Evolutionary conservation across 805 yeast species (phyloP), one percentile per base, ranked within the genome.

Genomic region (Yarrowia sp.): DNA sequence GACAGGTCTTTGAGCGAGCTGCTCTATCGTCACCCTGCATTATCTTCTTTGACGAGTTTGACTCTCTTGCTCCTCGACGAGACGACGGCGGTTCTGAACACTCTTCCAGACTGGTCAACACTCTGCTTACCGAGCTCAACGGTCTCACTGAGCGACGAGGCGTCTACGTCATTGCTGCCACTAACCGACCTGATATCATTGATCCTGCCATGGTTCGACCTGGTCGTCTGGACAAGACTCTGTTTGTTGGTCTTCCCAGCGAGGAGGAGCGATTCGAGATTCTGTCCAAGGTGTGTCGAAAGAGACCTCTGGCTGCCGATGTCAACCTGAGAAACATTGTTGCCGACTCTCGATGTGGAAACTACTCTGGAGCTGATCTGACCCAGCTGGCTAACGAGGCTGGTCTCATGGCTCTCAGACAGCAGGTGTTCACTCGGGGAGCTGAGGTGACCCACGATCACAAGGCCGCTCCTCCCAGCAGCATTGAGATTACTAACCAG

Each of bases 161-260:
- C 1, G 91, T 94, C 1, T 95, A 90, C 77, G 98, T 94, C 4
- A 86, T 94, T 72, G 98, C 97, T 38, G 99, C 99, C 1, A 94
- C 99, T 0, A 94, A 94, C 75, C 85, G 99, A 77, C 98, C 98
- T 0, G 99, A 94, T 77, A 94, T 94, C 91, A 95, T 94, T 72
- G 99, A 94, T 78, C 92, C 97, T 3, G 99, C 99, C 0, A 95
- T 94, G 98, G 80, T 95, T 55, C 86, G 99, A 76, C 98, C 98
- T 0, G 99, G 98, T 7, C 86, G 99, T 78, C 83, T 94, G 74
- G 98, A 95, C 76, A 95, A 94, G 79, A 91, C 97, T 2, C 81
- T 94, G 55, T 94, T 89, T 78, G 94, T 94, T 36, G 98, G 94
- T 76, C 82, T 94, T 65, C 99, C 99, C 3, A 85, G 86, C 8